Percentiles rank a stretch among this genome's conserved stretches.
Conservation (phyloP, 2,329 filamentous ascomycete species). For the Pseudogymnoascus sp. region DNA sequence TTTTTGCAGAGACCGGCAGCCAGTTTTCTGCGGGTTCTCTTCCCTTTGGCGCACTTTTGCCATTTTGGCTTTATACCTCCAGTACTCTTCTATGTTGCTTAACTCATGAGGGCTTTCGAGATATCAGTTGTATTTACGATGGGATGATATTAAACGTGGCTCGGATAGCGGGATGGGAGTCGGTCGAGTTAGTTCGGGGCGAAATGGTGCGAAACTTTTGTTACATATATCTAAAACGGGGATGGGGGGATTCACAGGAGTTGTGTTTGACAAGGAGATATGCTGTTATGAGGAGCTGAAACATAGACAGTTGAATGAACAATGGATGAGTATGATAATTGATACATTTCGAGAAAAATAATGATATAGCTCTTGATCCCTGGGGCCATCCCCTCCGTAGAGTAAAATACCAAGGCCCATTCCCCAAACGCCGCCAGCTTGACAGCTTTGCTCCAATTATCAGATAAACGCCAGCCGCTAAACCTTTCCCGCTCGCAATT, state of each 20-base stretch:
- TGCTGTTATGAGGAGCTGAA: not conserved
- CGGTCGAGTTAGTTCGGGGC: not conserved
- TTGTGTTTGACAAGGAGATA: not conserved
- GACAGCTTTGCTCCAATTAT: not conserved
- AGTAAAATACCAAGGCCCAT: not conserved
- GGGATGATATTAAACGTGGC: slow-evolving; percentile 1
- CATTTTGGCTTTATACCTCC: slow-evolving; percentile 2
- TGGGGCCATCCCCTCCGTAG: not conserved
- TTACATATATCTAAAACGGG: not conserved
- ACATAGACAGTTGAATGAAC: slow-evolving; percentile 8
- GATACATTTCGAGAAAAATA: not conserved
- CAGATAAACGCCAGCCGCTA: slow-evolving; percentile 1
- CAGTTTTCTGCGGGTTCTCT: not conserved
- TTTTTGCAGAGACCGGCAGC: not conserved
- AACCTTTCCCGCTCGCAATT: not conserved
- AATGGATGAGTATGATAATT: not conserved
- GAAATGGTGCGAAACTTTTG: not conserved
- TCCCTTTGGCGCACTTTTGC: slow-evolving; percentile 5
- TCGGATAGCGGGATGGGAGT: slow-evolving; percentile 8
- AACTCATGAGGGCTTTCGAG: slow-evolving; percentile 1
- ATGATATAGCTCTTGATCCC: not conserved
- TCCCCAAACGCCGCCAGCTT: not conserved
- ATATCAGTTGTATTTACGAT: slow-evolving; percentile 8
- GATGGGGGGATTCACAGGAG: not conserved
- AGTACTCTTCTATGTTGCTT: slow-evolving; percentile 8